phyloP scores from a whole-genome alignment of 108 stramenopile genomes.

The Seminavis robusta region DNA sequence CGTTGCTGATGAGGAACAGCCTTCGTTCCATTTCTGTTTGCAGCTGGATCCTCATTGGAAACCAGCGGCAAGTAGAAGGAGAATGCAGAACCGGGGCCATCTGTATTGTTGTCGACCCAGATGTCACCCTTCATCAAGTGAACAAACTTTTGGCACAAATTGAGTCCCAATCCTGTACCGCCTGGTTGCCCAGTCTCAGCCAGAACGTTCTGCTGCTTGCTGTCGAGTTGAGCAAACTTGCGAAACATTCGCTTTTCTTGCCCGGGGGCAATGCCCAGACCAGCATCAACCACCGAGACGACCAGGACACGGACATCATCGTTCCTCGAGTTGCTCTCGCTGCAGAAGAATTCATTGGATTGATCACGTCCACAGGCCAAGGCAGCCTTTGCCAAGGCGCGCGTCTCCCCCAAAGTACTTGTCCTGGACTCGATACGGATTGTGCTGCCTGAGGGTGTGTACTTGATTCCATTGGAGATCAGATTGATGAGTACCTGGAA shows the following conservation, averaged over 20 bases:
- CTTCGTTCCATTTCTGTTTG: too few relatives aligned
- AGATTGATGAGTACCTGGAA: constrained; percentile 1
- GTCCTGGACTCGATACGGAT: too few relatives aligned
- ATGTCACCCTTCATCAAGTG: constrained; percentile 15
- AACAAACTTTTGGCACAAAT: constrained; percentile 13
- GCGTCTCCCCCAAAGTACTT: neutral
- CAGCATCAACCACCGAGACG: constrained; percentile 4
- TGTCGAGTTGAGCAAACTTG: constrained; percentile 6
- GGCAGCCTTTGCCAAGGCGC: too few relatives aligned
- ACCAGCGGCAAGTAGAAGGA: constrained; percentile 11
- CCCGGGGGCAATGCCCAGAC: constrained; percentile 7
- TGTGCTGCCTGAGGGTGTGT: too few relatives aligned
- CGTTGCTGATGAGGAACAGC: too few relatives aligned
- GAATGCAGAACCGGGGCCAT: constrained; percentile 6
- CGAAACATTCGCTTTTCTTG: constrained; percentile 2
- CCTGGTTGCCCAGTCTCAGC: too few relatives aligned
- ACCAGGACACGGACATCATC: neutral
- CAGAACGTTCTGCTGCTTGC: too few relatives aligned
- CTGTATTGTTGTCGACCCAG: constrained; percentile 14
- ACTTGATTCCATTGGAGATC: neutral
- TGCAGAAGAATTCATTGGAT: neutral
- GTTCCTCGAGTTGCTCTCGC: neutral
- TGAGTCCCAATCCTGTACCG: constrained; percentile 16
- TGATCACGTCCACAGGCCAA: constrained; percentile 4
- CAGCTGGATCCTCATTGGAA: too few relatives aligned